A percentile compares a stretch with the other conserved stretches of the same genome.
These are phyloP conservation scores for Nasturtium officinale DNA, from an alignment of 345 rosid species.

Conservation along the genomic window DNA sequence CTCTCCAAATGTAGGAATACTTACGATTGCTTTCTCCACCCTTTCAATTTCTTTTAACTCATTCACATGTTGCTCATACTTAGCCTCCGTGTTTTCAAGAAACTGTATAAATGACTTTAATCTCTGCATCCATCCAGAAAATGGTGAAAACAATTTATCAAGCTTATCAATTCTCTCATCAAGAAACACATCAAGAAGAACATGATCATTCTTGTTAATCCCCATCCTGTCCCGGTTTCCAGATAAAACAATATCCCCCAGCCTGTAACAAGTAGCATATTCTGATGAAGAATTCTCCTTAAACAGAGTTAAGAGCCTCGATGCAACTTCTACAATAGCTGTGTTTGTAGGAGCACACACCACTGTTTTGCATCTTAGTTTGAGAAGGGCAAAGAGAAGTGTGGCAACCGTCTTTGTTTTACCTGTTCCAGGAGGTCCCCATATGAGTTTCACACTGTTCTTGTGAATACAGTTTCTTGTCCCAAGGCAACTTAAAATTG, in stretches of 20 bases:
- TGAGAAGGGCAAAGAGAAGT: conserved; percentile 42
- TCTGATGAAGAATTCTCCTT: conserved; percentile 5
- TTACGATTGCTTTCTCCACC: no score
- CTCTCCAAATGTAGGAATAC: no score
- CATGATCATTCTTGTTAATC: conserved; percentile 24
- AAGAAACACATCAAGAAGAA: conserved; percentile 42
- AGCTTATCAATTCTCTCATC: no score
- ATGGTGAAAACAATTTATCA: conserved; percentile 9
- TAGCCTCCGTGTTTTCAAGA: conserved; percentile 29
- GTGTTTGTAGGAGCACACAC: conserved; percentile 58
- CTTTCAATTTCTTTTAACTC: no score
- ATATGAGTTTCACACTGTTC: conserved; percentile 44
- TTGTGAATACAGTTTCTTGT: not conserved
- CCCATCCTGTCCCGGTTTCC: conserved; percentile 44
- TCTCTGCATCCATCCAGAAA: conserved; percentile 35
- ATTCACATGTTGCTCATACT: no score
- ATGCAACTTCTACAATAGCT: conserved; percentile 44
- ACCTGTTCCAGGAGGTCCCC: conserved; percentile 65
- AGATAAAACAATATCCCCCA: conserved; percentile 43
- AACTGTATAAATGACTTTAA: conserved; percentile 34
- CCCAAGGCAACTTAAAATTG: conserved; percentile 31
- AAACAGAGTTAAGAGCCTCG: conserved; percentile 32
- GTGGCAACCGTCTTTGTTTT: conserved; percentile 50
- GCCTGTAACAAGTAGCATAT: conserved; percentile 22
- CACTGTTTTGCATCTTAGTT: conserved; percentile 41